Evolutionary conservation across 176 grass and related monocot species (phyloP), one percentile per base, ranked within the genome.

Genomic region (Phoenix dactylifera): DNA sequence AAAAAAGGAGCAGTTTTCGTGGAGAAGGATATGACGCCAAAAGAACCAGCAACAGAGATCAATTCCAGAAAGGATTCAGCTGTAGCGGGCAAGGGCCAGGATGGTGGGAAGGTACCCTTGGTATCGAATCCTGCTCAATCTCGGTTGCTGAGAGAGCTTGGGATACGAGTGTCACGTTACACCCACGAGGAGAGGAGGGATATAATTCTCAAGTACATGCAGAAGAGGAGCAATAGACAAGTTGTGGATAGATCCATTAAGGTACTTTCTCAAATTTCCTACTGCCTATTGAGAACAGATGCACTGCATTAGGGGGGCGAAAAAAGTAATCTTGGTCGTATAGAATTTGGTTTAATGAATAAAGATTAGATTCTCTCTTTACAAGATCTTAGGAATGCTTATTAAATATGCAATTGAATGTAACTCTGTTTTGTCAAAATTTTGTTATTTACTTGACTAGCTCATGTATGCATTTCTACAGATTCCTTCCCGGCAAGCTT

Each of bases 131-230:
- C 70, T 4, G 80, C 79, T 9, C 81, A 83, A 3, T 91, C 84
- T 26, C 78, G 74, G 62, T 72, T 97, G 29, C 77, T 91, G 22
- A 72, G 92, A 30, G 92, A 97, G 78, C 87, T 97, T 70, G 84
- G 87, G 19, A 63, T 97, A 29, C 67, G 84, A 52, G 87, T 97
- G 59, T 88, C 75, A 18, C 81, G 86, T 73, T 97, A 90, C 82
- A 85, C 83, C 39, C 76, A 88, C 63, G 92, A 97, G 79, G 87
- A 91, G 68, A 89, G 92, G 65, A 89, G 87, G 61, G 87, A 91
- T 73, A 90, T 97, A 76, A 85, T 97, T 75, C 68, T 82, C 44
- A 89, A 86, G 65, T 97, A 97, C 81, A 91, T 88, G 87, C 83
- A 97, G 74, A 97, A 97, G 78, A 83, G 92, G 69, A 88, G 76